Evolutionary conservation across 441 rosid species (phyloP), one percentile per base, ranked within the genome.

Genomic region (Eutrema salsugineum): DNA sequence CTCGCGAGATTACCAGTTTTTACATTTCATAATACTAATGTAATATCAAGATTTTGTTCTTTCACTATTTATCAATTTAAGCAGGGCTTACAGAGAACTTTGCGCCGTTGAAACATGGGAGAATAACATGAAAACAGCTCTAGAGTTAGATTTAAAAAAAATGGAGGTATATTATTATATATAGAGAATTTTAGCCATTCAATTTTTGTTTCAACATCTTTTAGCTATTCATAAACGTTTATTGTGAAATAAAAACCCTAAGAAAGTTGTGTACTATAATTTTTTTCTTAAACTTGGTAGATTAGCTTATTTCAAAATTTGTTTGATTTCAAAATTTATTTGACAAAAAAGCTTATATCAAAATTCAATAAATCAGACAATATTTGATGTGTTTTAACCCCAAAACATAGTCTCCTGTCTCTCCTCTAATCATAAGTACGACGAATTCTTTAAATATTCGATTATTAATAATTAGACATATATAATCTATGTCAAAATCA

Each of bases 1-100:
- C n/a, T n/a, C n/a, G 14, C 9, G 14, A 57, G 16, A 11, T 10
- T 39, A 4, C n/a, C 30, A 10, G n/a, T 30, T 33, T 24, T 9
- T 14, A 3, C 14, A 44, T 1, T 20, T 4, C 48, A 35, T 39
- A 27, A 15, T 38, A 50, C 6, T 28, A 11, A 2, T 19, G 12
- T 11, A 38, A 4, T 11, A 38, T 38, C 3, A 9, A 35, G n/a
- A 55, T 33, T 15, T 35, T 22, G 11, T 12, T 32, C 11, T 46
- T 15, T 15, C 2, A 30, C 20, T 48, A 48, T 8, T 47, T 8
- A 5, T 63, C 38, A 44, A 19, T 43, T 10, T 8, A 51, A 40
- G n/a, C 73, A 75, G 78, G 49, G 78, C 78, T 22, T 61, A 54
- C 64, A 75, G 20, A 54, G 69, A 75, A 43, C 70, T 75, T 40